These are phyloP conservation scores for Tetrapisispora arboricola DNA, from an alignment of 805 yeast genomes.

Conservation along the genomic window DNA sequence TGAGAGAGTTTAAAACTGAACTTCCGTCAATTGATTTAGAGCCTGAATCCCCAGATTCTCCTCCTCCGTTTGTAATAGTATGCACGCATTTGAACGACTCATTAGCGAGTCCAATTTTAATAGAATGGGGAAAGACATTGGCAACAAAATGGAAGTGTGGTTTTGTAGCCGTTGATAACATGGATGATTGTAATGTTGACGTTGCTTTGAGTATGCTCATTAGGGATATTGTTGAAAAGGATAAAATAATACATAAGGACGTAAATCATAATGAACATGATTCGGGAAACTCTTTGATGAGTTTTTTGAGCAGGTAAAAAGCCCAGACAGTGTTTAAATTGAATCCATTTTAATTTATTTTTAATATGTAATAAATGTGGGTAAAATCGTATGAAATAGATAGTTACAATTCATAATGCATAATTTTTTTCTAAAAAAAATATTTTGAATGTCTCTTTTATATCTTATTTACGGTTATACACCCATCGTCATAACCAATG, in stretches of 20 bases:
- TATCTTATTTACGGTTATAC: conserved; percentile 10
- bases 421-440: neutral
- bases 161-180: conserved; percentile 52
- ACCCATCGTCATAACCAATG: conserved; percentile 28
- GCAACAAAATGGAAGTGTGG: conserved; percentile 58
- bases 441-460: too few relatives aligned
- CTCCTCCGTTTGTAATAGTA: conserved; percentile 59
- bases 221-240: conserved; percentile 47
- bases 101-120: conserved; percentile 48
- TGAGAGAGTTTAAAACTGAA: conserved; percentile 24
- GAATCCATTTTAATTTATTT: too few relatives aligned
- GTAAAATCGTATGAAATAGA: too few relatives aligned
- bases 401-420: neutral
- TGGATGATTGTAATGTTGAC: conserved; percentile 42
- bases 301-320: conserved; percentile 1
- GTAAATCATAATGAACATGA: neutral
- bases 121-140: conserved; percentile 46
- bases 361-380: too few relatives aligned
- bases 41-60: conserved; percentile 32
- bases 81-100: conserved; percentile 54
- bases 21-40: conserved; percentile 27
- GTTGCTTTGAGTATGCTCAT: conserved; percentile 46
- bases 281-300: conserved; percentile 1
- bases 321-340: too few relatives aligned
- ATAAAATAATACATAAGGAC: conserved; percentile 14